A percentile compares a stretch with the other conserved stretches of the same genome.
These are phyloP conservation scores for Neonectria ditissima DNA, from an alignment of 2,329 filamentous ascomycete species.

Conservation along the genomic window DNA sequence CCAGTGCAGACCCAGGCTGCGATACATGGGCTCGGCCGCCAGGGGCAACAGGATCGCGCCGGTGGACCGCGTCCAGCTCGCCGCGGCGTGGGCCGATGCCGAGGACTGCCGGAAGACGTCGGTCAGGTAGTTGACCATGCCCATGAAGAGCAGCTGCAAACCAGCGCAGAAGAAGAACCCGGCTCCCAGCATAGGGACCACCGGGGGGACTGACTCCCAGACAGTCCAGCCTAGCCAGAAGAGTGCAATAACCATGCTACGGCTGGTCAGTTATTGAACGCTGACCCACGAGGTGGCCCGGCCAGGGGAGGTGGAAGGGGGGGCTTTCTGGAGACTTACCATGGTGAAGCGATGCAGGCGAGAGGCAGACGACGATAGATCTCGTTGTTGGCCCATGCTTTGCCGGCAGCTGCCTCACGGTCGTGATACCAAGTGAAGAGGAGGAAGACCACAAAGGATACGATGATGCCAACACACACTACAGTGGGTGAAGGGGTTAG, in stretches of 20 bases:
- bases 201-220: slow-evolving; percentile 46
- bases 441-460: slow-evolving; percentile 40
- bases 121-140: slow-evolving; percentile 51
- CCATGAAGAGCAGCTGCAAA: slow-evolving; percentile 51
- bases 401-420: slow-evolving; percentile 39
- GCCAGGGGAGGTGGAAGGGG: slow-evolving; percentile 62
- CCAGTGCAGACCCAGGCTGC: slow-evolving; percentile 49
- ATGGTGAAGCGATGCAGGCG: slow-evolving; percentile 70
- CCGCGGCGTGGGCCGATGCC: slow-evolving; percentile 51
- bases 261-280: slow-evolving; percentile 36
- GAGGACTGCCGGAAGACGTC: slow-evolving; percentile 50
- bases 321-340: slow-evolving; percentile 55
- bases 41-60: slow-evolving; percentile 50
- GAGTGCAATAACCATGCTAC: slow-evolving; percentile 65
- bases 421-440: slow-evolving; percentile 47
- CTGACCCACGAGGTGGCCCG: slow-evolving; percentile 41
- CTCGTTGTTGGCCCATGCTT: slow-evolving; percentile 48
- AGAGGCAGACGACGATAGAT: slow-evolving; percentile 54
- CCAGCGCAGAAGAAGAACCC: slow-evolving; percentile 58
- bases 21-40: slow-evolving; percentile 49
- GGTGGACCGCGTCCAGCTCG: slow-evolving; percentile 49
- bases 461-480: slow-evolving; percentile 45
- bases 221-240: slow-evolving; percentile 73
- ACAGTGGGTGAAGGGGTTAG: neutral
- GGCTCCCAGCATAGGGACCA: slow-evolving; percentile 53